Evolutionary conservation across 1,284 basidiomycete genomes (phyloP).

Genomic region (Moesziomyces sp.): DNA sequence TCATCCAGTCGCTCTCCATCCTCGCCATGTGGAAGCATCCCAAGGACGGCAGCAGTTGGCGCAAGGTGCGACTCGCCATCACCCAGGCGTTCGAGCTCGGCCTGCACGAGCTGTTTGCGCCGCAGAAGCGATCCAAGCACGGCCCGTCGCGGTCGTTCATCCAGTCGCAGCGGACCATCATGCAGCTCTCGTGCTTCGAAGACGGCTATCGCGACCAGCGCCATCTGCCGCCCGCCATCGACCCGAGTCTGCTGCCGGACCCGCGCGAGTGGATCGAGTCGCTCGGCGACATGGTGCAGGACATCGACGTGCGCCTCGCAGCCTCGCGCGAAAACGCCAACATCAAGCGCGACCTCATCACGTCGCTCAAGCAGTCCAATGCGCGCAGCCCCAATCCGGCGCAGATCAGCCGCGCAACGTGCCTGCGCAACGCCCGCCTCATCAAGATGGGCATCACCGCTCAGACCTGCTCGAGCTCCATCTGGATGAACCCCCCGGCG

Average conservation of each 20-base stretch:
- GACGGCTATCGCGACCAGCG: conserved; percentile 49
- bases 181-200: conserved; percentile 52
- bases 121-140: conserved; percentile 45
- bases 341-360: conserved; percentile 52
- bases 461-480: conserved; percentile 31
- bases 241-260: conserved; percentile 41
- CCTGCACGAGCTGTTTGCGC: conserved; percentile 55
- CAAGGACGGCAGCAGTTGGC: conserved; percentile 68
- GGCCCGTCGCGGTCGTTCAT: conserved; percentile 41
- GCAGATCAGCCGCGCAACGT: conserved; percentile 44
- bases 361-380: conserved; percentile 40
- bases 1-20: conserved; percentile 84
- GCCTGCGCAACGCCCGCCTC: conserved; percentile 46
- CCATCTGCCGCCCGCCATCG: conserved; percentile 51
- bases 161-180: conserved; percentile 43
- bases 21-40: conserved; percentile 83
- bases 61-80: conserved; percentile 63
- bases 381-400: conserved; percentile 30
- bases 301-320: conserved; percentile 50
- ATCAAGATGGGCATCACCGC: conserved; percentile 53
- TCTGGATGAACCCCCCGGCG: conserved; percentile 47
- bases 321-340: conserved; percentile 51
- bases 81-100: conserved; percentile 69
- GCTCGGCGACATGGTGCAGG: conserved; percentile 49
- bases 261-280: conserved; percentile 53